phyloP scores from a whole-genome alignment of 805 yeast genomes.

The Starmerella tilneyi region DNA sequence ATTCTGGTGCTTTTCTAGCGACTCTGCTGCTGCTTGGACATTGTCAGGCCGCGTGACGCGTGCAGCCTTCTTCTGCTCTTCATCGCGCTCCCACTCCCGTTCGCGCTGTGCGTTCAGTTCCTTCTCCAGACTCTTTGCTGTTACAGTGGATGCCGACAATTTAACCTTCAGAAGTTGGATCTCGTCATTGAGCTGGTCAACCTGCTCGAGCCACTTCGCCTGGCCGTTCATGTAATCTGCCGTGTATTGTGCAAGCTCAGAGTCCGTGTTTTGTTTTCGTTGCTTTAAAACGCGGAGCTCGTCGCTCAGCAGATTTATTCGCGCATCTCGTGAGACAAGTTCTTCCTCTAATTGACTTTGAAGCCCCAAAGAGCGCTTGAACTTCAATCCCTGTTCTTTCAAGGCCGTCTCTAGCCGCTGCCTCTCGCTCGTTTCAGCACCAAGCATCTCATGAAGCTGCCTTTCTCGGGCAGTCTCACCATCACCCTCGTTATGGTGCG shows the following conservation, averaged over 20 bases:
- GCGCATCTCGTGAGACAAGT: constrained; percentile 22
- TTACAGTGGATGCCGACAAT: constrained; percentile 8
- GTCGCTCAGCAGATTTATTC: constrained; percentile 17
- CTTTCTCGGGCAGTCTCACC: neutral
- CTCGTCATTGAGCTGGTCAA: constrained; percentile 22
- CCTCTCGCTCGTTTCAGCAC: neutral
- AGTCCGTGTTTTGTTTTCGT: constrained; percentile 24
- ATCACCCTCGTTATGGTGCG: neutral
- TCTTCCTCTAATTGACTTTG: constrained; percentile 27
- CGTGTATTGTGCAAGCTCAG: constrained; percentile 26
- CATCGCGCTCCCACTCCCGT: constrained; percentile 6
- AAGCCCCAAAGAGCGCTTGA: constrained; percentile 6
- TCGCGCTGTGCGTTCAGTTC: constrained; percentile 6
- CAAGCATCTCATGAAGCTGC: neutral
- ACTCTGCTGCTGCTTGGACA: constrained; percentile 20
- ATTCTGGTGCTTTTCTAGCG: constrained; percentile 26
- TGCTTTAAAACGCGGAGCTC: constrained; percentile 22
- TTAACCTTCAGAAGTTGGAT: constrained; percentile 15
- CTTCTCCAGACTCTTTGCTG: neutral
- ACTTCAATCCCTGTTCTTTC: constrained; percentile 3
- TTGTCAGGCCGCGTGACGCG: constrained; percentile 5
- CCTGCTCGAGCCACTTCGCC: constrained; percentile 24
- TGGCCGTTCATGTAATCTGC: constrained; percentile 28
- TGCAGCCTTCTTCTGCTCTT: neutral
- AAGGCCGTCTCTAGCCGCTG: neutral